phyloP scores from a whole-genome alignment of 75 land plant species.

The Picea sitchensis region DNA sequence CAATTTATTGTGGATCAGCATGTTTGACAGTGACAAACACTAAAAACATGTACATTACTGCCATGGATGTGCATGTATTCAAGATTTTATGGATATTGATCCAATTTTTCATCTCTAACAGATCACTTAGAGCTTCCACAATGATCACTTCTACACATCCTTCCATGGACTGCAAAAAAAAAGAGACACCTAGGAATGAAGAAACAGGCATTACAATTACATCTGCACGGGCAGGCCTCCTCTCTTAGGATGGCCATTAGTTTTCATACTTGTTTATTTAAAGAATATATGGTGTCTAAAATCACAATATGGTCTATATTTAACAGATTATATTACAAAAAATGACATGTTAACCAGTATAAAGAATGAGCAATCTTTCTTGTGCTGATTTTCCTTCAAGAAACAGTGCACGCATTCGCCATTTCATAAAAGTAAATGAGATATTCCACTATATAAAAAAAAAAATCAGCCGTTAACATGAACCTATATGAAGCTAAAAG shows the following conservation, averaged over 20 bases:
- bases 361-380: neutral
- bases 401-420: neutral
- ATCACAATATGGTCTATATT: neutral
- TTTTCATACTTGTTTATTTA: neutral
- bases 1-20: too few species aligned
- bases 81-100: too few species aligned
- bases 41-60: too few species aligned
- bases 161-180: too few species aligned
- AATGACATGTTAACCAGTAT: neutral
- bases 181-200: too few species aligned
- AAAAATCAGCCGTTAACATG: neutral
- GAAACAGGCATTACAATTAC: too few species aligned
- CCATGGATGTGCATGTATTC: too few species aligned
- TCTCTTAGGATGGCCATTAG: too few species aligned
- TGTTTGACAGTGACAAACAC: too few species aligned
- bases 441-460: neutral
- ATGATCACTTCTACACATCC: neutral
- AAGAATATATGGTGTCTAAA: neutral
- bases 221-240: too few species aligned
- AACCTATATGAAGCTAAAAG: neutral
- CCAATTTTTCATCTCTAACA: too few species aligned
- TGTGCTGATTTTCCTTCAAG: neutral
- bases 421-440: neutral
- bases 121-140: neutral
- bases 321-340: neutral